Evolutionary conservation across 306 rosid genomes (phyloP), one percentile per base, ranked within the genome.

Genomic region (Quercus alba): DNA sequence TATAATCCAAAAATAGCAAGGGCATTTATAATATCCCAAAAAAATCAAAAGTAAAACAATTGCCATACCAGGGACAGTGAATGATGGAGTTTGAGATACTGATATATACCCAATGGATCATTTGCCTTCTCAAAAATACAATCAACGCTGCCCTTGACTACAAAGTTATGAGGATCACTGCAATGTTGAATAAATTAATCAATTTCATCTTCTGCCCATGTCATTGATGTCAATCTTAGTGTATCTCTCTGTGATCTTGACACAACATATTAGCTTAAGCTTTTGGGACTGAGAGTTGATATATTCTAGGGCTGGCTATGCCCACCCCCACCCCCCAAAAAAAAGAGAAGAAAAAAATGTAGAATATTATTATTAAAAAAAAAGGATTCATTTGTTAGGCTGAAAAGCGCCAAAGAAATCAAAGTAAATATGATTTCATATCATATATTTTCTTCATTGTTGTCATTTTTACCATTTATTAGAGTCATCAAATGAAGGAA

Each of bases 131-230:
- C 19, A 3, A 17, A 10, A 57, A 26, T 14, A 35, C n/a, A 44
- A 9, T 56, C 23, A 71, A 28, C 21, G 13, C 15, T 23, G 11
- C 59, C 55, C 28, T 26, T 28, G 35, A 69, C 68, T 72, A 84
- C 23, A 21, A 71, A 80, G 19, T 3, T 57, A 61, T 84, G 20
- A 59, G 81, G 84, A 67, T 30, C 76, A 80, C 87, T 84, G 82
- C 56, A 72, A 64, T 9, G 66, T 21, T 8, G 66, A 59, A 59
- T 59, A 59, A 21, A 23, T 2, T n/a, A 21, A 59, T 10, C 15
- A 59, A 59, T 59, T 25, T 59, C 66, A 58, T 58, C 66, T 59
- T 20, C 23, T 10, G 31, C 23, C 66, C 66, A 59, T 23, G 66
- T 13, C 12, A 20, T 12, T 57, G 30, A 46, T 46, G 15, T 46